Evolutionary conservation across 805 yeast genomes (phyloP).

Genomic region (Priceomyces haplophilus): DNA sequence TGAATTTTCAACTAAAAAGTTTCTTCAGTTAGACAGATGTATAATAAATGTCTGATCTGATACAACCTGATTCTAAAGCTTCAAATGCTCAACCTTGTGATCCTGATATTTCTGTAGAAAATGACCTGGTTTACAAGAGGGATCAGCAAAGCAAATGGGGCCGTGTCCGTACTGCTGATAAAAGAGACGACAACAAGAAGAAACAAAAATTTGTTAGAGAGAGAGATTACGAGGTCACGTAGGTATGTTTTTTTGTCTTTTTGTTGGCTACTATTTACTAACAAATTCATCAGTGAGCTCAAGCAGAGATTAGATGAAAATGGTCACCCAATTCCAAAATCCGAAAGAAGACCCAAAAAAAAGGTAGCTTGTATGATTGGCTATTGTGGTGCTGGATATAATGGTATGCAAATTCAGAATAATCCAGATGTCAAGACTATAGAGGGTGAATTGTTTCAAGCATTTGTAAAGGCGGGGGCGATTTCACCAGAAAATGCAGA

Average conservation of each 20-base stretch:
- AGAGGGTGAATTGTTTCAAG: constrained; percentile 83
- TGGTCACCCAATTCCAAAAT: constrained; percentile 56
- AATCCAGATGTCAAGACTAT: constrained; percentile 87
- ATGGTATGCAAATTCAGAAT: constrained; percentile 81
- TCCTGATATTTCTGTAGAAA: constrained; percentile 21
- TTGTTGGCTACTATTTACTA: neutral
- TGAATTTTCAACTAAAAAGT: neutral
- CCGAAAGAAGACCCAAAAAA: constrained; percentile 74
- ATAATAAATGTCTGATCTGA: constrained; percentile 7
- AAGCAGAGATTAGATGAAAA: constrained; percentile 53
- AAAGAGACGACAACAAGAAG: constrained; percentile 17
- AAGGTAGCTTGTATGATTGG: constrained; percentile 91
- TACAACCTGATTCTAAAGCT: neutral
- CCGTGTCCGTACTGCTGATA: constrained; percentile 20
- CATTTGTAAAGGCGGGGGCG: constrained; percentile 84
- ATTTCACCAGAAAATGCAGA: constrained; percentile 81
- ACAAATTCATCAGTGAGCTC: constrained; percentile 24
- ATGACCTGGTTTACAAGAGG: constrained; percentile 38
- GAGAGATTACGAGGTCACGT: constrained; percentile 44
- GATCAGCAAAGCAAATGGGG: constrained; percentile 37
- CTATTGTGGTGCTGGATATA: constrained; percentile 94
- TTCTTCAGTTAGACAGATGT: neutral
- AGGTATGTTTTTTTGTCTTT: constrained; percentile 46
- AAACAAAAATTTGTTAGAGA: constrained; percentile 19
- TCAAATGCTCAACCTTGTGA: neutral